Conservation (phyloP, 2,329 filamentous ascomycete genomes). For the Macrophomina tecta region DNA sequence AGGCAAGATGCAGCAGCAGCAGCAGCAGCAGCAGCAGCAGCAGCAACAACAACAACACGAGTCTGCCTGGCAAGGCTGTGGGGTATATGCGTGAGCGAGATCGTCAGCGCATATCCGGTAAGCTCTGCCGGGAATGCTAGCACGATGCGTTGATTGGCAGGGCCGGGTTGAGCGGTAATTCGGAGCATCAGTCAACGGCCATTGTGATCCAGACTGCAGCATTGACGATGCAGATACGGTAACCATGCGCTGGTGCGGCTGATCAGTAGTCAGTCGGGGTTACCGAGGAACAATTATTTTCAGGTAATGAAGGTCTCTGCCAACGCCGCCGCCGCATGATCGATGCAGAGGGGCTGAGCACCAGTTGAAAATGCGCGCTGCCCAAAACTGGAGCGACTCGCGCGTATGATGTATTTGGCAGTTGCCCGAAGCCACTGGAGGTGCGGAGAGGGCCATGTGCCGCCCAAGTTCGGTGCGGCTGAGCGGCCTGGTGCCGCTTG, state of each 20-base stretch:
- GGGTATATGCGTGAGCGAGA: too few species aligned
- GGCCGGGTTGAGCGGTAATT: background rate
- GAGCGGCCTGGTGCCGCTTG: background rate
- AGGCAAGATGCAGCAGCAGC: too few species aligned
- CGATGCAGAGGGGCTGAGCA: background rate
- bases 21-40: too few species aligned
- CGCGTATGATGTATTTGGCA: background rate
- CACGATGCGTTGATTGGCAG: background rate
- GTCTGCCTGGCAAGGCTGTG: too few species aligned
- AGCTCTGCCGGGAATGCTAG: background rate
- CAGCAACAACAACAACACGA: too few species aligned
- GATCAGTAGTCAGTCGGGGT: background rate
- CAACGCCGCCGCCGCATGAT: background rate
- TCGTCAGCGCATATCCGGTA: background rate
- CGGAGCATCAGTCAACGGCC: background rate
- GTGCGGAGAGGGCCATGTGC: too few species aligned
- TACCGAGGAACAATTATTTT: background rate
- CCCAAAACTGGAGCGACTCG: background rate
- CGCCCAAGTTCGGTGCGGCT: background rate
- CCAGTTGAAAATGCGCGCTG: background rate
- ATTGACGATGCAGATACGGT: background rate
- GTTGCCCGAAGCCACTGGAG: background rate
- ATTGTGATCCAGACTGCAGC: background rate
- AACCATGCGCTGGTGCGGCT: background rate
- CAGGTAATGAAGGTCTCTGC: background rate